phyloP scores from a whole-genome alignment of 2,329 filamentous ascomycete genomes.

The Anisogramma anomala region DNA sequence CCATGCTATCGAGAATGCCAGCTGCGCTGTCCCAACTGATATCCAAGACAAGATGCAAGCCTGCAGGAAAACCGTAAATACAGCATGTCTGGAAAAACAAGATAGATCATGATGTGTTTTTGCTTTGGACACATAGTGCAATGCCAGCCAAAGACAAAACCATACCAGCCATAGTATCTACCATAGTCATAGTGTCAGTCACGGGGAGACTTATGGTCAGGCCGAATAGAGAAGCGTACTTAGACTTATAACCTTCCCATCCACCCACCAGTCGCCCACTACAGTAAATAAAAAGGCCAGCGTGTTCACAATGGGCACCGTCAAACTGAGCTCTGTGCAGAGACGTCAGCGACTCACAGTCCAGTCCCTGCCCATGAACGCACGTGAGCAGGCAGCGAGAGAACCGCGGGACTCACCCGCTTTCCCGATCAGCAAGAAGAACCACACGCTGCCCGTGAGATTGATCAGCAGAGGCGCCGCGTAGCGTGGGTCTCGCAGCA shows the following conservation, averaged over 20 bases:
- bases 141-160: constrained; percentile 67
- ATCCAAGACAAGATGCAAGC: too few species aligned
- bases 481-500: constrained; percentile 72
- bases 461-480: constrained; percentile 77
- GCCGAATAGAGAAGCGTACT: constrained; percentile 49
- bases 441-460: constrained; percentile 89
- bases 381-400: not conserved
- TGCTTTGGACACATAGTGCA: constrained; percentile 68
- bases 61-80: too few species aligned
- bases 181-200: not conserved
- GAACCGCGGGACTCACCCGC: constrained; percentile 30
- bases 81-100: too few species aligned
- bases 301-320: constrained; percentile 89
- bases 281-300: constrained; percentile 94
- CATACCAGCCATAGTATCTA: constrained; percentile 80
- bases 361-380: not conserved
- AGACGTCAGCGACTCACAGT: not conserved
- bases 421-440: constrained; percentile 85
- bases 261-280: constrained; percentile 87
- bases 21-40: too few species aligned
- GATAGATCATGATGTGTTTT: constrained; percentile 21
- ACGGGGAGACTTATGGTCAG: not conserved
- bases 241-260: constrained; percentile 77
- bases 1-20: too few species aligned
- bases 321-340: constrained; percentile 81